Conservation (phyloP, 2,329 filamentous ascomycete species). For the Alternaria sp. region DNA sequence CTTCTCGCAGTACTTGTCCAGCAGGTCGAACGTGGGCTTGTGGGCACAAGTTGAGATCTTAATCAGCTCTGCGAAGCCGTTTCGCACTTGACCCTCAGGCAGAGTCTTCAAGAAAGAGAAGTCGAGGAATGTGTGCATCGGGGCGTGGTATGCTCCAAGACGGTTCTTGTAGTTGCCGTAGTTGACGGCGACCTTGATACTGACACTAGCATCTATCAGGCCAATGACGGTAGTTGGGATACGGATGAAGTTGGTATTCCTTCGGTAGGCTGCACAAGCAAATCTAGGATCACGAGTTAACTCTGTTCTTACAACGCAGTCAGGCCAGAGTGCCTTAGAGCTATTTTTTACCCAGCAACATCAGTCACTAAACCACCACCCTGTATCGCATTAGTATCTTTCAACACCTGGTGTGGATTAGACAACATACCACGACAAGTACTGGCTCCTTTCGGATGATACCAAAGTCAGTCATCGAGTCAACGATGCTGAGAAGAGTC, state of each 20-base stretch:
- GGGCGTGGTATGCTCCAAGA: slow-evolving; percentile 76
- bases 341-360: slow-evolving; percentile 70
- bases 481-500: slow-evolving; percentile 72
- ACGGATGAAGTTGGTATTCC: slow-evolving; percentile 77
- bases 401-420: neutral
- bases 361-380: slow-evolving; percentile 54
- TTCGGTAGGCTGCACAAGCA: slow-evolving; percentile 74
- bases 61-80: slow-evolving; percentile 78
- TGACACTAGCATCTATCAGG: slow-evolving; percentile 77
- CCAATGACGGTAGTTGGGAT: slow-evolving; percentile 79
- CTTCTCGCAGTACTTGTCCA: slow-evolving; percentile 74
- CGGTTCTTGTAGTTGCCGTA: slow-evolving; percentile 80
- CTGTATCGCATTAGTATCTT: slow-evolving; percentile 23
- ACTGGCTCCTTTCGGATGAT: slow-evolving; percentile 67
- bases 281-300: slow-evolving; percentile 42
- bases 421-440: slow-evolving; percentile 44
- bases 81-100: slow-evolving; percentile 72
- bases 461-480: slow-evolving; percentile 78
- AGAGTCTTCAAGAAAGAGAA: slow-evolving; percentile 75
- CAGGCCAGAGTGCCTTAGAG: slow-evolving; percentile 61
- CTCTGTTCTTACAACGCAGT: slow-evolving; percentile 26
- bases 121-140: slow-evolving; percentile 75
- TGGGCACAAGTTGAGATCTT: slow-evolving; percentile 78
- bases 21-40: slow-evolving; percentile 69
- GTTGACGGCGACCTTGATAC: slow-evolving; percentile 81